Percentiles rank a stretch among this genome's conserved stretches.
Conservation (phyloP, 495 filamentous ascomycete genomes). For the Pyrenopolyporus hunteri region DNA sequence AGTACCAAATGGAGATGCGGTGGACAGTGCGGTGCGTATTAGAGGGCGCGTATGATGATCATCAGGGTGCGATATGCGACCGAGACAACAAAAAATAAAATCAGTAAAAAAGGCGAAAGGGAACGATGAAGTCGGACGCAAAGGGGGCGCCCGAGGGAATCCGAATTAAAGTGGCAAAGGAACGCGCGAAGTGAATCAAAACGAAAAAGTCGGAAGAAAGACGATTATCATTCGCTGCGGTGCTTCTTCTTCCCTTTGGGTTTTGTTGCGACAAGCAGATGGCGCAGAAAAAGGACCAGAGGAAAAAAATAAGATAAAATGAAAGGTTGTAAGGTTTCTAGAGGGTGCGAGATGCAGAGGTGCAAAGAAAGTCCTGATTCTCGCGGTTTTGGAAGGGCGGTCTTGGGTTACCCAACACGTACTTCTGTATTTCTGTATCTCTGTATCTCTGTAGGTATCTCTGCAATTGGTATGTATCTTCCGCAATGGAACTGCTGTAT, state of each 20-base stretch:
- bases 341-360: constrained; percentile 23
- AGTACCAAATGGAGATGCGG: constrained; percentile 27
- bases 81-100: constrained; percentile 42
- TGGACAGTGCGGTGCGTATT: constrained; percentile 22
- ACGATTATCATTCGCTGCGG: constrained; percentile 29
- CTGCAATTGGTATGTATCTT: too few relatives aligned
- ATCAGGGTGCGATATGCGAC: constrained; percentile 26
- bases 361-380: constrained; percentile 18
- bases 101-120: constrained; percentile 30
- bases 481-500: too few relatives aligned
- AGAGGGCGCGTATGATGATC: constrained; percentile 36
- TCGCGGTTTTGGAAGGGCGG: constrained; percentile 8
- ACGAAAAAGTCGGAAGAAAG: constrained; percentile 30
- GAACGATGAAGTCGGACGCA: constrained; percentile 11
- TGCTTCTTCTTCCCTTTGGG: constrained; percentile 15
- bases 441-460: too few relatives aligned
- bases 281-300: background rate
- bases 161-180: constrained; percentile 42
- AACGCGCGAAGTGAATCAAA: constrained; percentile 34
- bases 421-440: too few relatives aligned
- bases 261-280: constrained; percentile 32
- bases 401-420: constrained; percentile 7
- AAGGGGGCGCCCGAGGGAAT: constrained; percentile 35
- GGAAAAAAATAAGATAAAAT: constrained; percentile 6
- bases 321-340: constrained; percentile 19